Base-by-base conservation (phyloP, 2,329 filamentous ascomycete species). In the Ambrosiella xylebori region DNA sequence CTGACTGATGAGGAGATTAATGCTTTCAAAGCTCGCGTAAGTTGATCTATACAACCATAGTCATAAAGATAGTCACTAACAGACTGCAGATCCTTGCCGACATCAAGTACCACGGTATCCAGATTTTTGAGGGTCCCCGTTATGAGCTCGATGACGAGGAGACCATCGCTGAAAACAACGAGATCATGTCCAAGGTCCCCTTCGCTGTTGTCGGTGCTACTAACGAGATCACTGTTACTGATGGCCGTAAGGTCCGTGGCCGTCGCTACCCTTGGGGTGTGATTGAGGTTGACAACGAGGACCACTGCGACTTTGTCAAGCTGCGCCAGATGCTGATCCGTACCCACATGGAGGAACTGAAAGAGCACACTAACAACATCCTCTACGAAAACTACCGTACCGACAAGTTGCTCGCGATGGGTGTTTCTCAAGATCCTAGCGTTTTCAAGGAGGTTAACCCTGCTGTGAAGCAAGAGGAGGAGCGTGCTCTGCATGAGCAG, bases 371-470 rank as follows among this genome's bases (percentile, higher is more conserved):
- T 73, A 98, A 97, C 84, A 98, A 98, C 77, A 81, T 79, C 64
- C 78, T 98, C 67, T 98, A 98, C 77, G 93, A 98, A 79, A 97
- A 97, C 81, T 98, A 98, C 85, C 86, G 93, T 74, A 96, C 91
- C 68, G 93, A 97, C 76, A 98, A 98, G 83, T 88, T 98, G 68
- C 90, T 91, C 65, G 84, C 85, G 66, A 97, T 98, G 91, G 93
- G 93, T 71, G 91, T 98, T 66, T 90, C 91, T 64, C 93, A 98
- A 72, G 93, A 98, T 75, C 90, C 90, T 65, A 95, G 87, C 71
- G 93, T 98, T 66, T 98, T 98, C 87, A 98, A 98, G 82, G 93
- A 98, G 83, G 89, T 98, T 79, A 98, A 98, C 81, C 93, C 93
- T 63, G 91, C 93, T 52, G 93, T 97, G 74, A 98, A 98, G 85